Conservation (phyloP, 1,139 yeast species). For the Suhomyces atakaporum region DNA sequence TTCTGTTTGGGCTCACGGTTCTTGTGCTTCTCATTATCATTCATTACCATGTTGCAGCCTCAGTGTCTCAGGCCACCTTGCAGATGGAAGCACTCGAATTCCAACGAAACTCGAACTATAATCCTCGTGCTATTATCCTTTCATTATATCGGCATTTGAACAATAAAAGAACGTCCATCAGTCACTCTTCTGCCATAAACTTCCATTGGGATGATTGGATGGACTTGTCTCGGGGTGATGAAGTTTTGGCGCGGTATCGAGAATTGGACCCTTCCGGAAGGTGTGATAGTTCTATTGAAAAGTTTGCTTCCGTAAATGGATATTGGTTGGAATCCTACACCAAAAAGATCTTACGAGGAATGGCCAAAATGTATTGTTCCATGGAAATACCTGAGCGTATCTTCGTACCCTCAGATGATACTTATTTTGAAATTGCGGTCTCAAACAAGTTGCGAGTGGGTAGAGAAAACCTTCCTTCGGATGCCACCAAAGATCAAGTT, state of each 20-base stretch:
- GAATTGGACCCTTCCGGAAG: constrained; percentile 23
- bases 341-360: constrained; percentile 37
- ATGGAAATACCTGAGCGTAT: constrained; percentile 34
- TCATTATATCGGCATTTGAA: constrained; percentile 23
- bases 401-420: constrained; percentile 28
- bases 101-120: constrained; percentile 26
- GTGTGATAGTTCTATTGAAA: constrained; percentile 25
- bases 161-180: constrained; percentile 11
- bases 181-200: constrained; percentile 24
- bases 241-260: constrained; percentile 23
- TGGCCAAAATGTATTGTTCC: constrained; percentile 38
- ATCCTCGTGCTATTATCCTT: constrained; percentile 31
- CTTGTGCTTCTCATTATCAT: background rate
- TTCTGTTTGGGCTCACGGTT: background rate
- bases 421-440: constrained; percentile 34
- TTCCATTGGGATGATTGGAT: constrained; percentile 52
- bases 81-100: constrained; percentile 27
- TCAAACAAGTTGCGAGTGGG: constrained; percentile 30
- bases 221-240: constrained; percentile 32
- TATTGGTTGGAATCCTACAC: constrained; percentile 39
- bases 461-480: constrained; percentile 8
- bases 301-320: constrained; percentile 35
- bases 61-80: constrained; percentile 24
- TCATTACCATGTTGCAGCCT: constrained; percentile 2
- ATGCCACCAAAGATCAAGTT: constrained; percentile 4